Evolutionary conservation across 805 yeast species (phyloP).

Genomic region (Tetrapisispora iriomotensis): DNA sequence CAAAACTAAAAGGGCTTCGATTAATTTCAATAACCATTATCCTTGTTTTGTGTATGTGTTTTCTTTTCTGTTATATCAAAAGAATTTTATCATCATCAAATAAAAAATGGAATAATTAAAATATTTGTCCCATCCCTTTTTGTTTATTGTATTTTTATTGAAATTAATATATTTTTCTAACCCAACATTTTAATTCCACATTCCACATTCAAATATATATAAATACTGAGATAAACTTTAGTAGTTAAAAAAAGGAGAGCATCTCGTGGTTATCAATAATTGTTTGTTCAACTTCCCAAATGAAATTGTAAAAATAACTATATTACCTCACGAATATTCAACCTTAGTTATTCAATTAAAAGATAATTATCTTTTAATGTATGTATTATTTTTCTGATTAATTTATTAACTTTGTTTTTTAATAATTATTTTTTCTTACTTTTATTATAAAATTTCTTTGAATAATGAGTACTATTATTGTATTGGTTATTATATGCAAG

Average conservation of each 20-base stretch:
- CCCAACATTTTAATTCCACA: constrained; percentile 1
- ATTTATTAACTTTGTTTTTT: constrained; percentile 1
- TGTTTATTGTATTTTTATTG: constrained; percentile 2
- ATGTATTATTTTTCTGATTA: constrained; percentile 2
- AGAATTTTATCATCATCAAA: no score
- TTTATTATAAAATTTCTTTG: not conserved
- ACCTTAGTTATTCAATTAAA: not conserved
- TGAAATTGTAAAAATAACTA: no score
- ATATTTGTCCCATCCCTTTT: no score
- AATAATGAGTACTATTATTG: no score
- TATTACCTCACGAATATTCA: not conserved
- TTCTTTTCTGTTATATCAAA: no score
- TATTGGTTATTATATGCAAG: no score
- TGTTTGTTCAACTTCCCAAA: no score
- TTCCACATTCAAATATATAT: not conserved
- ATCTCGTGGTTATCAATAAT: no score
- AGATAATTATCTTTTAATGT: not conserved
- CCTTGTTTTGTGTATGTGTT: not conserved
- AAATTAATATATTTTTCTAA: not conserved
- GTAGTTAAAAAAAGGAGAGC: no score
- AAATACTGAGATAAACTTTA: not conserved
- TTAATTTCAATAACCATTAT: not conserved
- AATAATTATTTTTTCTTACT: not conserved
- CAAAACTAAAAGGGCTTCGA: not conserved
- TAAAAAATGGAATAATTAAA: no score